A percentile compares a stretch with the other conserved stretches of the same genome.
Conservation (phyloP, 805 yeast species). For the Zygoascus tannicola region DNA sequence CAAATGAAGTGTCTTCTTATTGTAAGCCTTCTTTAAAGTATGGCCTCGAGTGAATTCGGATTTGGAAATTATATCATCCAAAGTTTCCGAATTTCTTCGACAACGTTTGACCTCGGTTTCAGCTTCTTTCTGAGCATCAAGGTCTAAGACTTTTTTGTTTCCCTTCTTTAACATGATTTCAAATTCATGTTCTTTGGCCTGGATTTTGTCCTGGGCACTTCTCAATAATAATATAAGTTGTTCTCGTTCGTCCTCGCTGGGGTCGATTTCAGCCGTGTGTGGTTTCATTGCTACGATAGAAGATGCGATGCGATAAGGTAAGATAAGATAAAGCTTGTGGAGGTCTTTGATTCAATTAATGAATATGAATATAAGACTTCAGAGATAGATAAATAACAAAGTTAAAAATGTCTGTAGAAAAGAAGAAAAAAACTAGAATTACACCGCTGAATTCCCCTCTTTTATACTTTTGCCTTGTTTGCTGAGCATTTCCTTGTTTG, state of each 20-base stretch:
- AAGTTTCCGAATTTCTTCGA: slow-evolving; percentile 14
- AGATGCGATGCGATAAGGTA: no score
- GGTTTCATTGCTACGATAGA: slow-evolving; percentile 5
- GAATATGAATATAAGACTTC: no score
- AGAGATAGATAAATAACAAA: no score
- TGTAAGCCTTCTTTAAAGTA: slow-evolving; percentile 21
- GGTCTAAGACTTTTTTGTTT: slow-evolving; percentile 14
- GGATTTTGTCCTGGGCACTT: slow-evolving; percentile 12
- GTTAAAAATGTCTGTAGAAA: no score
- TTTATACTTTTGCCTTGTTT: no score
- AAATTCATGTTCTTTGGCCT: slow-evolving; percentile 13
- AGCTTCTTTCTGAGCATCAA: slow-evolving; percentile 16
- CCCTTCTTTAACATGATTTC: slow-evolving; percentile 16
- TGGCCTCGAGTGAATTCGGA: slow-evolving; percentile 21
- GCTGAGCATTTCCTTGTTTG: no score
- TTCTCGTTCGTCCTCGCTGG: slow-evolving; percentile 21
- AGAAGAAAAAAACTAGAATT: no score
- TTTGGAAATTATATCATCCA: slow-evolving; percentile 20
- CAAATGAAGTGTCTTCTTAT: slow-evolving; percentile 20
- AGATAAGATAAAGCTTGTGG: no score
- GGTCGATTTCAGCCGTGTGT: slow-evolving; percentile 21
- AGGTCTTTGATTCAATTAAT: no score
- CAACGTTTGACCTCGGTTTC: slow-evolving; percentile 15
- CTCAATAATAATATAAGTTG: slow-evolving; percentile 16
- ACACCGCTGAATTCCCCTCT: no score